Base-by-base conservation (phyloP, 2,329 filamentous ascomycete genomes). In the Colletotrichum godetiae region DNA sequence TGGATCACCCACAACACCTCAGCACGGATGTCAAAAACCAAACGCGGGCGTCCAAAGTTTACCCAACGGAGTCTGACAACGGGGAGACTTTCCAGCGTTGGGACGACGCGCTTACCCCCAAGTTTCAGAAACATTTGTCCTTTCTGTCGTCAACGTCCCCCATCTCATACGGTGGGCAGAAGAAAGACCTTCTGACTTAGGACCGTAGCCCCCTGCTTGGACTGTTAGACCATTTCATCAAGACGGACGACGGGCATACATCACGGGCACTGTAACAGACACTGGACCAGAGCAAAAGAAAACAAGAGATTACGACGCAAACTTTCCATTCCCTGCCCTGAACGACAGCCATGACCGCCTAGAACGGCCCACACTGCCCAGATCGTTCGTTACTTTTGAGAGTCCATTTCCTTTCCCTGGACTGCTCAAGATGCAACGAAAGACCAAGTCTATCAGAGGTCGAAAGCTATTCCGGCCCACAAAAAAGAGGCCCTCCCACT, bases 311-410 rank as follows among this genome's bases (percentile, higher is more conserved):
- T 75, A 66, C 66, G 60, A 71, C 74, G 69, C 68, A 75, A 73
- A 75, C 66, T 73, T 74, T 75, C 67, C 69, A 75, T 75, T 75
- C 67, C 62, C 73, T 75, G 73, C 69, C 69, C 64, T 73, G 63
- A 67, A 42, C 56, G 61, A 63, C 64, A 56, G 72, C 62, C 67
- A 62, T 65, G 37, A 42, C 68, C 72, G 64, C 68, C 64, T 60
- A 24, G 37, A 31, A 67, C 57, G 65, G 37, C 65, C 60, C 35
- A 62, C 67, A 68, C 67, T 68, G 60, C 59, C 73, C 35, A 63
- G 72, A 64, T 66, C 58, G 65, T 15, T 15, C 69, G 33, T 59
- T 49, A 42, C 37, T 15, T 29, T 15, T 35, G 57, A 57, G 61
- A 49, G 37, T 33, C 68, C 64, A 56, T 63, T 65, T 35, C 33